Conservation (phyloP, 768 basidiomycete genomes). For the Ramaria rubella region DNA sequence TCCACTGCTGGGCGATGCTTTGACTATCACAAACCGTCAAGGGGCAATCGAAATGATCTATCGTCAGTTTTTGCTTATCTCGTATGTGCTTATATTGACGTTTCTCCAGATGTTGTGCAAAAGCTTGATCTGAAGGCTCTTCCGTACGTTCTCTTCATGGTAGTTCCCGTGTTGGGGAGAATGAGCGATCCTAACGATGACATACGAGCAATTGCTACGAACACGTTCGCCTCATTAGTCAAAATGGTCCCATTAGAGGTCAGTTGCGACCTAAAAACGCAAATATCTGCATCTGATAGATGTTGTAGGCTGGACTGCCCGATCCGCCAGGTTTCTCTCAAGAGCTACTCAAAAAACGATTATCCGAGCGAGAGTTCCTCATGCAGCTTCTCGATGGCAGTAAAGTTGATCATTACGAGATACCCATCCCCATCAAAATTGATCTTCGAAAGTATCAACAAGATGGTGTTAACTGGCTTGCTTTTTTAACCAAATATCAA, state of each 20-base stretch:
- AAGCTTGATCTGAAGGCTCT: conserved; percentile 88
- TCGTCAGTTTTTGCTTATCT: conserved; percentile 50
- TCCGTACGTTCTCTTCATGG: conserved; percentile 94
- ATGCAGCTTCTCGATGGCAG: conserved; percentile 90
- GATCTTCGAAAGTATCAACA: conserved; percentile 96
- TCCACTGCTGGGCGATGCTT: conserved; percentile 75
- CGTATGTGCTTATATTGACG: conserved; percentile 12
- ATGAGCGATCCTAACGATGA: conserved; percentile 96
- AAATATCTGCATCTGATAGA: background rate
- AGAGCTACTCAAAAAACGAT: conserved; percentile 78
- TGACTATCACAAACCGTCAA: conserved; percentile 69
- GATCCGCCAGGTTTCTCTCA: conserved; percentile 90
- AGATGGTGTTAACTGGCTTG: conserved; percentile 98
- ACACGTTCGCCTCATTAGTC: conserved; percentile 92
- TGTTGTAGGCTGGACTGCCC: conserved; percentile 80
- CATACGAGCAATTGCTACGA: conserved; percentile 90
- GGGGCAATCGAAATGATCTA: conserved; percentile 88
- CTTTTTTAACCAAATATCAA: conserved; percentile 96
- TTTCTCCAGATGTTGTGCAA: conserved; percentile 76
- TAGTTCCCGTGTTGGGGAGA: conserved; percentile 91
- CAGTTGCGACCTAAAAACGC: conserved; percentile 18
- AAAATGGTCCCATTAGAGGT: conserved; percentile 99
- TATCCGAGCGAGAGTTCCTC: conserved; percentile 85
- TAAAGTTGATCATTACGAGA: conserved; percentile 84
- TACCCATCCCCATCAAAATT: conserved; percentile 86